phyloP scores from a whole-genome alignment of 257 asterid genomes.

The Verbena officinalis region DNA sequence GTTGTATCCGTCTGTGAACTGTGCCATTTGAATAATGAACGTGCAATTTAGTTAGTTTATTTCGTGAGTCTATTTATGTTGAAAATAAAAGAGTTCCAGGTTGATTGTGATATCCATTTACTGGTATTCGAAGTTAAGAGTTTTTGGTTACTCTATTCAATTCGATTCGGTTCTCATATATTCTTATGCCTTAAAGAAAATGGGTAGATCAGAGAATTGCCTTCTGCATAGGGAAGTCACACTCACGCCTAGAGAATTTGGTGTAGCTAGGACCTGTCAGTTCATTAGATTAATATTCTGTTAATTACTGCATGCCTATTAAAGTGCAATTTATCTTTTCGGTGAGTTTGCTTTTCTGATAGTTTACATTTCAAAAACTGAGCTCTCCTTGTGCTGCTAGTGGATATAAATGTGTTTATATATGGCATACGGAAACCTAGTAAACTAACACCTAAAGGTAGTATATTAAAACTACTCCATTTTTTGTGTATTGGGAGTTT shows the following conservation, averaged over 20 bases:
- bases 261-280: neutral
- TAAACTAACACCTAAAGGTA: neutral
- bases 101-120: neutral
- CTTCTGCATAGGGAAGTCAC: neutral
- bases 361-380: neutral
- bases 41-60: neutral
- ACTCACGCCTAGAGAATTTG: neutral
- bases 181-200: neutral
- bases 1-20: neutral
- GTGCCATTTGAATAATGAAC: slow-evolving; percentile 7
- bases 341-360: neutral
- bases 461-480: neutral
- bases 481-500: slow-evolving; percentile 4
- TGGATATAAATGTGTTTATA: neutral
- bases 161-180: neutral
- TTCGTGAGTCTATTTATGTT: slow-evolving; percentile 4
- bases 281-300: neutral
- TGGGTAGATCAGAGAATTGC: slow-evolving; percentile 3
- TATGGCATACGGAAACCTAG: neutral
- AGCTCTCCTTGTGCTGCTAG: neutral
- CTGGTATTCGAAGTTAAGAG: neutral
- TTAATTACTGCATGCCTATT: neutral
- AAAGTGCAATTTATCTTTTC: neutral
- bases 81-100: slow-evolving; percentile 1
- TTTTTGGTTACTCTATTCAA: neutral